Base-by-base conservation (phyloP, 345 rosid genomes). In the Cardamine resedifolia region DNA sequence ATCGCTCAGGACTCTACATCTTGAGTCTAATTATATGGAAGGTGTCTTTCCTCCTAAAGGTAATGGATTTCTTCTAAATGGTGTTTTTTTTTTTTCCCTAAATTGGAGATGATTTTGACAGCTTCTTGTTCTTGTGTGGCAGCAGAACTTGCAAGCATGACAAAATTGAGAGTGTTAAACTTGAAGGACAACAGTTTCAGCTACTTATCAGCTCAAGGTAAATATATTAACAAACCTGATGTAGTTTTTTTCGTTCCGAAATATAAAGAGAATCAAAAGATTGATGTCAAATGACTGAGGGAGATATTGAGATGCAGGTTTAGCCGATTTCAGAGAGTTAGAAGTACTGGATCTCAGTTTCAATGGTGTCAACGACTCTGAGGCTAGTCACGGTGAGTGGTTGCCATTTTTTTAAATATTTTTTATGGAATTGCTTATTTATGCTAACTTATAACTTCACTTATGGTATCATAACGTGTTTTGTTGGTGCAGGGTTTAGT, bases 11-110 rank as follows among this genome's bases (percentile, higher is more conserved):
- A 49, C 36, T 60, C 21, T 71, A 18, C 21, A 16, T 71, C 75
- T 71, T 16, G 75, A 50, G 20, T 48, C 49, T 34, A 60, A 71
- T 48, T 33, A 71, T 27, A 34, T 71, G 75, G 75, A 71, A 34
- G 68, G 75, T 34, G 50, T 61, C 68, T 71, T 71, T 28, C 75
- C 75, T 51, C 58, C 67, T 26, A 12, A 34, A 59, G 75, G 75
- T 71, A 23, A 21, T 10, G 14, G 2, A 48, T 41, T 41, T 41
- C 41, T 16, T 55, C 72, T 55, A 12, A 6, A 26, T 47, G 7
- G 20, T 48, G 0, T 3, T 3, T 27, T n/a, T 18, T 3, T 2
- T 2, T 19, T 30, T 1, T 8, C 2, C 5, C 36, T 33, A 33
- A 27, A 11, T 3, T 19, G 63, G 64, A 28, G 64, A 68, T 69